Evolutionary conservation across 305 asterid genomes (phyloP).

Genomic region (Fraxinus xanthoxyloides): DNA sequence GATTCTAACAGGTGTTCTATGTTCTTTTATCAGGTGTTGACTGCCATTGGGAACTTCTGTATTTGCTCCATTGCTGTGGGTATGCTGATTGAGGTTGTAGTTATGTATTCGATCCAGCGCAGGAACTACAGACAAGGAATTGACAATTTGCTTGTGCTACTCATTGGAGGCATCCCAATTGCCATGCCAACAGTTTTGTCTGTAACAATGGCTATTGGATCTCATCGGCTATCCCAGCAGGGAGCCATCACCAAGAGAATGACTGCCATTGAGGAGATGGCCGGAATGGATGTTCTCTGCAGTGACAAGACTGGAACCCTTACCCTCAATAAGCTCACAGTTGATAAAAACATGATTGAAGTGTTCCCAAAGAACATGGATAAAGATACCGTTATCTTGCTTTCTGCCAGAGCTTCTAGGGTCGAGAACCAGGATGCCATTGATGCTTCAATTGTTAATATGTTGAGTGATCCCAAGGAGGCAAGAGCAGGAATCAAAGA

Average conservation of each 20-base stretch:
- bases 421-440: constrained; percentile 84
- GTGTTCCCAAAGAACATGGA: constrained; percentile 53
- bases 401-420: constrained; percentile 74
- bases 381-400: constrained; percentile 46
- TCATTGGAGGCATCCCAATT: constrained; percentile 90
- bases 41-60: constrained; percentile 85
- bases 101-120: constrained; percentile 70
- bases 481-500: constrained; percentile 52
- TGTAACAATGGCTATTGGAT: constrained; percentile 89
- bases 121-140: constrained; percentile 77
- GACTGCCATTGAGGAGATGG: constrained; percentile 96
- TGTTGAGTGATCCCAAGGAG: constrained; percentile 80
- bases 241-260: constrained; percentile 94
- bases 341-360: constrained; percentile 64
- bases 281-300: constrained; percentile 90
- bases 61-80: constrained; percentile 78
- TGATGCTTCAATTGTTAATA: constrained; percentile 78
- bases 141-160: constrained; percentile 71
- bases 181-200: constrained; percentile 92
- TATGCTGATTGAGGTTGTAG: constrained; percentile 62
- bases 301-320: constrained; percentile 91
- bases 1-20: not conserved
- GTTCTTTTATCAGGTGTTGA: constrained; percentile 49
- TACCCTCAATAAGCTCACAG: constrained; percentile 83
- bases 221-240: constrained; percentile 75